Evolutionary conservation across 1,139 yeast genomes (phyloP), one percentile per base, ranked within the genome.

Genomic region (Diutina siamensis): DNA sequence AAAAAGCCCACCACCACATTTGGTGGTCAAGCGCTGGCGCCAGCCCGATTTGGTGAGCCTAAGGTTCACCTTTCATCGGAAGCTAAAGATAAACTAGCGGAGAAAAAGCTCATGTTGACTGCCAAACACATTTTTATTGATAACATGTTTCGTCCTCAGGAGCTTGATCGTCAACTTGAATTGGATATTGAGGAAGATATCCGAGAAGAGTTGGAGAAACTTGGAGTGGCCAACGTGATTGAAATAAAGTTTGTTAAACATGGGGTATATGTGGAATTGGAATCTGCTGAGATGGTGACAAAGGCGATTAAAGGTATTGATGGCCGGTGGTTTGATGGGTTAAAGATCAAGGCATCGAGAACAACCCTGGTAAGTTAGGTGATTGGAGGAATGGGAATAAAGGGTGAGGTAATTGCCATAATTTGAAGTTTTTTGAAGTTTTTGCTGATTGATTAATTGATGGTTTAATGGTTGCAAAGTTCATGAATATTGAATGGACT

Each of bases 271-370:
- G 32, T 38, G 7, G 32, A 25, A 3, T 21, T 25, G 21, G 12
- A 25, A 7, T n/a, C 20, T 9, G 18, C 33, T 13, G 21, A 38
- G 10, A 10, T 10, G 3, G 42, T 25, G 1, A 17, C 31, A 25
- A 38, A n/a, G n/a, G 20, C n/a, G 21, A 12, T 38, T 10, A 8
- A 9, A 5, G 28, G 21, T 2, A 20, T 38, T 17, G n/a, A 25
- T 25, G 20, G 17, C 4, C 31, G 42, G 13, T 38, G 42, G 42
- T 38, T 13, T 25, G 42, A 38, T 38, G 42, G 42, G 13, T 18
- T 38, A 9, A 22, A 15, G 10, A 15, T 38, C 12, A 8, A 8
- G 4, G 34, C 34, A 12, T 7, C 28, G 9, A 5, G 28, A 25
- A n/a, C n/a, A n/a, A n/a, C n/a, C n/a, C n/a, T n/a, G n/a, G n/a